Evolutionary conservation across 1,284 basidiomycete genomes (phyloP).

Genomic region (Puccinia horiana): DNA sequence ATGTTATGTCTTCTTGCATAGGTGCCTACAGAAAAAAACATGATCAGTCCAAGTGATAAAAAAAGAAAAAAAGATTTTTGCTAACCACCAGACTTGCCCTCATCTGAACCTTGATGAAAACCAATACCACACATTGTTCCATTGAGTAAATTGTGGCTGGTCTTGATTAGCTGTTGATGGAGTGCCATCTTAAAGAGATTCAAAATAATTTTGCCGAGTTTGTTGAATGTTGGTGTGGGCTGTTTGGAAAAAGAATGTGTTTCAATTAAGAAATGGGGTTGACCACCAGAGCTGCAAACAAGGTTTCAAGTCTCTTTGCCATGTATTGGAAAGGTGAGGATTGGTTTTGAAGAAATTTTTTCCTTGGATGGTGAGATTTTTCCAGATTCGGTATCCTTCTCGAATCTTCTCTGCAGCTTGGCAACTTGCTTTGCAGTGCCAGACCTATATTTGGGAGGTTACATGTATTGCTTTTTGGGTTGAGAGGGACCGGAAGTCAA

Average conservation of each 20-base stretch:
- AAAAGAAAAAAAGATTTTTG: not conserved
- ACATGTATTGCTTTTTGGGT: not conserved
- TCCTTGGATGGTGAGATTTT: not conserved
- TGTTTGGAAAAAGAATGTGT: not conserved
- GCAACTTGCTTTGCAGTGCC: not conserved
- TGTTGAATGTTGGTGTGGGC: not conserved
- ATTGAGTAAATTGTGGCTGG: not conserved
- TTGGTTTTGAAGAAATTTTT: not conserved
- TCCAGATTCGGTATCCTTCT: not conserved
- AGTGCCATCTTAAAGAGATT: slow-evolving; percentile 1
- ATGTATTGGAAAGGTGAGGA: not conserved
- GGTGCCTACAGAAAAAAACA: not conserved
- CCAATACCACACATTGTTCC: not conserved
- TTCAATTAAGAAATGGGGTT: not conserved
- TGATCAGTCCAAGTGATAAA: too few species aligned
- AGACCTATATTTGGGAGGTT: not conserved
- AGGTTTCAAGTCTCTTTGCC: slow-evolving; percentile 6
- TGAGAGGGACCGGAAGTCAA: too few species aligned
- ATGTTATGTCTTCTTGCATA: not conserved
- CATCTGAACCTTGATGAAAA: not conserved
- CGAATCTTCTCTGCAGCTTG: not conserved
- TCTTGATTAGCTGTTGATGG: not conserved
- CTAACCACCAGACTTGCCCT: not conserved
- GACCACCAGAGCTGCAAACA: not conserved
- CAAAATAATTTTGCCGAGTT: not conserved